A percentile compares a stretch with the other conserved stretches of the same genome.
Conservation (phyloP, 768 basidiomycete genomes). For the Tricholoma sp. region DNA sequence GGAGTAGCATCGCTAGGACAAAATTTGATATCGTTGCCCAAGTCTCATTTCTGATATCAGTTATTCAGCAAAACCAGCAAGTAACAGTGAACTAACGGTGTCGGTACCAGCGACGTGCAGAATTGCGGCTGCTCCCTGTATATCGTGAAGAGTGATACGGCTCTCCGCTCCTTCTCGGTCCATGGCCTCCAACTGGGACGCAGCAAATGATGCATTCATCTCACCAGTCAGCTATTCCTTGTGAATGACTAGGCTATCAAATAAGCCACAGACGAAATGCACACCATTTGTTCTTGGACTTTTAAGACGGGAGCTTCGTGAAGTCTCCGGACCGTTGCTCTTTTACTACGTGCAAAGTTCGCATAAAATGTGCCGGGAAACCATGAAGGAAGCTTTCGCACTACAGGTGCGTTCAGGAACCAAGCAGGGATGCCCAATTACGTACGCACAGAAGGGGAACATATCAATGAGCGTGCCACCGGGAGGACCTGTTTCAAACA, state of each 20-base stretch:
- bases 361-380: conserved; percentile 13
- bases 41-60: background rate
- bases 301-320: conserved; percentile 1
- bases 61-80: background rate
- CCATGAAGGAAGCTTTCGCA: conserved; percentile 13
- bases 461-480: conserved; percentile 13
- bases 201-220: conserved; percentile 16
- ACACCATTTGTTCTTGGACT: conserved; percentile 3
- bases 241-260: background rate
- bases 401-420: background rate
- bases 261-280: background rate
- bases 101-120: conserved; percentile 21
- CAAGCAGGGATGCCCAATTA: too few relatives aligned
- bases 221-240: background rate
- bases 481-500: conserved; percentile 4
- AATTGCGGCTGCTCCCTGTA: conserved; percentile 8
- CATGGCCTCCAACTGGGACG: conserved; percentile 12
- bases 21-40: conserved; percentile 5
- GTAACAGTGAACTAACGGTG: background rate
- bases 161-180: conserved; percentile 2
- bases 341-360: conserved; percentile 5
- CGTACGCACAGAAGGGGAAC: conserved; percentile 1
- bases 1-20: conserved; percentile 13
- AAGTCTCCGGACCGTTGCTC: background rate
- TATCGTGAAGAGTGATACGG: too few relatives aligned